Evolutionary conservation across 2,329 filamentous ascomycete species (phyloP).

Genomic region (Metarhizium anisopliae): DNA sequence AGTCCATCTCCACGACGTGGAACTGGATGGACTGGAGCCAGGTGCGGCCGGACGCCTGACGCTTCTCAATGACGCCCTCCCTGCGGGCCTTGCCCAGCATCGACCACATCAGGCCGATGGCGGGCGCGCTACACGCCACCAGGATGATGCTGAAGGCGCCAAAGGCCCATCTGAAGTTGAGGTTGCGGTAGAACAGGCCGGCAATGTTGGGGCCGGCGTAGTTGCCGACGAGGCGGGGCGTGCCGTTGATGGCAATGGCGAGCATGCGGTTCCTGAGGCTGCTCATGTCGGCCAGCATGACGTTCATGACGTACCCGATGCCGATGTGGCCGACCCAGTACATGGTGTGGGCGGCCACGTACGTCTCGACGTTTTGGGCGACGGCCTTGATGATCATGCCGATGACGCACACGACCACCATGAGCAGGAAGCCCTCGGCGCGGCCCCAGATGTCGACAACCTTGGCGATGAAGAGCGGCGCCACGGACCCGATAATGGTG

Average conservation of each 20-base stretch:
- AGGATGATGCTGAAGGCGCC: slow-evolving; percentile 50
- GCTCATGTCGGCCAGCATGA: slow-evolving; percentile 57
- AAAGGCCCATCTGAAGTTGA: slow-evolving; percentile 34
- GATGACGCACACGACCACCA: slow-evolving; percentile 35
- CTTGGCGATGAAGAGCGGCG: not conserved
- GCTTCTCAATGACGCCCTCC: too few relatives aligned
- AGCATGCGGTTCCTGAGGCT: slow-evolving; percentile 26
- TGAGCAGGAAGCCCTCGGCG: slow-evolving; percentile 48
- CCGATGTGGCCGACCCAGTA: slow-evolving; percentile 54
- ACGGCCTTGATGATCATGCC: slow-evolving; percentile 52
- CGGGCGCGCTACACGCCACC: too few relatives aligned
- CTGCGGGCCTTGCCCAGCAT: too few relatives aligned
- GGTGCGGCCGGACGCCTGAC: too few relatives aligned
- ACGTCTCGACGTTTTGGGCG: slow-evolving; percentile 30
- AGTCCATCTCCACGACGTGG: too few relatives aligned
- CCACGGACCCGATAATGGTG: slow-evolving; percentile 52
- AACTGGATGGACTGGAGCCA: too few relatives aligned
- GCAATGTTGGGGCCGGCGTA: slow-evolving; percentile 18
- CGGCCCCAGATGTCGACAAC: slow-evolving; percentile 48
- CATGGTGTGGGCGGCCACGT: slow-evolving; percentile 36
- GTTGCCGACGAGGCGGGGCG: slow-evolving; percentile 36
- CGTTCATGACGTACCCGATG: slow-evolving; percentile 49
- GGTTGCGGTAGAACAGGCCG: slow-evolving; percentile 21
- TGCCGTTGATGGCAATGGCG: slow-evolving; percentile 28
- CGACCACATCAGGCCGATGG: too few relatives aligned